Percentiles rank a stretch among this genome's conserved stretches.
Evolutionary conservation across 768 basidiomycete species (phyloP).

Genomic region (Mycena albidolilacea): DNA sequence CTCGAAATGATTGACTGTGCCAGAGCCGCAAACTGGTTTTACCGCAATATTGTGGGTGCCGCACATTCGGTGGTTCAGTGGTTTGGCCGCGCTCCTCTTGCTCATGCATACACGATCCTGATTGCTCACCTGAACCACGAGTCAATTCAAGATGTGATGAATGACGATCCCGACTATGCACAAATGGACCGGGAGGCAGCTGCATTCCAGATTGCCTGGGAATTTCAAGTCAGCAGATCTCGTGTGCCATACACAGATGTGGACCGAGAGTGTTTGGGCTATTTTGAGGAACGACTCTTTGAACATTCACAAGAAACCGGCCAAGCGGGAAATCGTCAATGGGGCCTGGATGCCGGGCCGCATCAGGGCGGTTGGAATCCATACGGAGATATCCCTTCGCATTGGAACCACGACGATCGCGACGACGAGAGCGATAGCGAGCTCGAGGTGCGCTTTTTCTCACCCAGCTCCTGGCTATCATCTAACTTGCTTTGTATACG

Average conservation of each 20-base stretch:
- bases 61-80: background rate
- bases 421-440: slow-evolving; percentile 17
- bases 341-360: slow-evolving; percentile 44
- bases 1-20: background rate
- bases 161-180: background rate
- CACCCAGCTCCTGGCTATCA: too few relatives aligned
- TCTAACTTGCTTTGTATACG: too few relatives aligned
- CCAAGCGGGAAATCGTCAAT: slow-evolving; percentile 42
- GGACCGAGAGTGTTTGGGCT: background rate
- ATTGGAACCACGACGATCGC: slow-evolving; percentile 36
- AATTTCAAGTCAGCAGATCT: background rate
- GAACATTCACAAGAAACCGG: slow-evolving; percentile 39
- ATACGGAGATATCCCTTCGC: slow-evolving; percentile 18
- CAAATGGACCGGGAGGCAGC: background rate
- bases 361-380: slow-evolving; percentile 44
- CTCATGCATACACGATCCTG: slow-evolving; percentile 10
- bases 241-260: background rate
- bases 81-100: slow-evolving; percentile 4
- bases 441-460: background rate
- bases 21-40: slow-evolving; percentile 10
- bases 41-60: background rate
- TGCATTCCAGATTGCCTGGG: slow-evolving; percentile 16
- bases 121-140: slow-evolving; percentile 4
- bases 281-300: slow-evolving; percentile 15
- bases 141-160: background rate